Conservation (phyloP, 208 protist species). For the Trypanosoma platydactyli region DNA sequence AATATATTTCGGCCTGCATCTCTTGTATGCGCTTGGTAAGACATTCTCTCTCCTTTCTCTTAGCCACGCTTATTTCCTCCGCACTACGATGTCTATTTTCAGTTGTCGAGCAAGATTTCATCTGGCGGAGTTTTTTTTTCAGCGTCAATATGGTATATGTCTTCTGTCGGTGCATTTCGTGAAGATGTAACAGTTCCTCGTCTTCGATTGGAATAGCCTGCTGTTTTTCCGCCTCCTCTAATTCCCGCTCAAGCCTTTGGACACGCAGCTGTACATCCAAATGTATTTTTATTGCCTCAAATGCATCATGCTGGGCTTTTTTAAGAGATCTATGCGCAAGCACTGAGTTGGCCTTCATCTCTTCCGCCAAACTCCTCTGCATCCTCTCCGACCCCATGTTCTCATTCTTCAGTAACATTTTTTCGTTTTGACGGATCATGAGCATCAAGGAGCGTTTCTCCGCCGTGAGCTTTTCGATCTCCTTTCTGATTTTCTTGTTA, state of each 20-base stretch:
- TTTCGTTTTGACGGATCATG: conserved; percentile 76
- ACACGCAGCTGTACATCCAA: conserved; percentile 42
- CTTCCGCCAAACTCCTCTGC: conserved; percentile 53
- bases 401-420: conserved; percentile 53
- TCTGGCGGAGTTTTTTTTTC: conserved; percentile 30
- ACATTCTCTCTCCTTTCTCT: conserved; percentile 51
- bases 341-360: conserved; percentile 59
- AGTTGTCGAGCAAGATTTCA: background rate
- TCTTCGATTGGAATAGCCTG: conserved; percentile 20
- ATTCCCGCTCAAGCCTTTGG: conserved; percentile 33
- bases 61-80: background rate
- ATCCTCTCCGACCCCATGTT: conserved; percentile 35
- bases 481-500: conserved; percentile 46
- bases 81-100: background rate
- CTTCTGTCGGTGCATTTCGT: conserved; percentile 41
- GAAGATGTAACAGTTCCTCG: conserved; percentile 27
- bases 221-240: conserved; percentile 27
- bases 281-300: conserved; percentile 48
- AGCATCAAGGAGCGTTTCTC: conserved; percentile 62
- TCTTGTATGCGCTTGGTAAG: conserved; percentile 45
- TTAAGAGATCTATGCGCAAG: conserved; percentile 61
- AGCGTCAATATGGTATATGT: conserved; percentile 35
- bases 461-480: conserved; percentile 51
- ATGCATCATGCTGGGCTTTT: conserved; percentile 53
- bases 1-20: conserved; percentile 40